phyloP scores from a whole-genome alignment of 2,329 filamentous ascomycete species.

The Xylariaceae sp. region DNA sequence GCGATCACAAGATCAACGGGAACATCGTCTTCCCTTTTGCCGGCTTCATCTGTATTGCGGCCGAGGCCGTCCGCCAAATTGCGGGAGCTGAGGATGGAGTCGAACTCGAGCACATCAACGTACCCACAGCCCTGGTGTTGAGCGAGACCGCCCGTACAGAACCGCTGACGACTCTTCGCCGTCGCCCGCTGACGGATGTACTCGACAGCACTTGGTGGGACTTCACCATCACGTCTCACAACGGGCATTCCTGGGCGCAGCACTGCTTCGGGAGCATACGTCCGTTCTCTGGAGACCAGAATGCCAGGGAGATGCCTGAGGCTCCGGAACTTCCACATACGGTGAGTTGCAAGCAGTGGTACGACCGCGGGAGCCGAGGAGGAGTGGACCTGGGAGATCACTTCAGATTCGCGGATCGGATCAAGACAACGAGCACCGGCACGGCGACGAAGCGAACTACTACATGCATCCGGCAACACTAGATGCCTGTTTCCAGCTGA shows the following conservation, averaged over 20 bases:
- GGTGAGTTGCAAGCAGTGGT: background rate
- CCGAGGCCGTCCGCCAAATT: background rate
- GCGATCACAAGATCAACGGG: conserved; percentile 1
- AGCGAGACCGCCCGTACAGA: background rate
- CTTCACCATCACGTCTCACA: background rate
- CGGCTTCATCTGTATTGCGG: conserved; percentile 2
- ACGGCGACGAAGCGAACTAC: background rate
- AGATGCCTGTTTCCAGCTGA: too few species aligned
- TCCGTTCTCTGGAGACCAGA: too few species aligned
- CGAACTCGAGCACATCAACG: background rate
- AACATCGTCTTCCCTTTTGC: conserved; percentile 1
- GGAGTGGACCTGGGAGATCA: background rate
- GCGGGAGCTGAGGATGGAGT: background rate
- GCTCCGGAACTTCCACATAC: background rate
- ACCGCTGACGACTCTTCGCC: background rate
- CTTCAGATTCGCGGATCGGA: background rate
- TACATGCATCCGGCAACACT: background rate
- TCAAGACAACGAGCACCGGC: background rate
- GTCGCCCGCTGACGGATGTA: background rate
- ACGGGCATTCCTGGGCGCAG: background rate
- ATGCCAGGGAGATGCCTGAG: too few species aligned
- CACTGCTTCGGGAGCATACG: background rate
- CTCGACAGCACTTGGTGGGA: background rate
- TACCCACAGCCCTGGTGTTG: background rate
- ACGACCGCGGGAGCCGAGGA: background rate